Percentiles rank a stretch among this genome's conserved stretches.
These are phyloP conservation scores for Gnaphalium uliginosum DNA, from an alignment of 129 eudicot genomes.

Conservation along the genomic window DNA sequence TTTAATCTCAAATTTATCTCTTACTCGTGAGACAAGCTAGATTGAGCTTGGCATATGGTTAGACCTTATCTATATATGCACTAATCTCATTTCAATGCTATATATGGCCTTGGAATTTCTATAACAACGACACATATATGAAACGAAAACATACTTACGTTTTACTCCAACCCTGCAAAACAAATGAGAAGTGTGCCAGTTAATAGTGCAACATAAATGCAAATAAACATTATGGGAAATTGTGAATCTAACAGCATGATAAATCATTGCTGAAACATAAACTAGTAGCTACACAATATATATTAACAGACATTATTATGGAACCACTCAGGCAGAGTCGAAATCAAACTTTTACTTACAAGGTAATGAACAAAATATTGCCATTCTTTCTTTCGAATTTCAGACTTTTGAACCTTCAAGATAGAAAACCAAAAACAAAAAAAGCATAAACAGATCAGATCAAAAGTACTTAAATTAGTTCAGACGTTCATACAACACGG, in stretches of 20 bases:
- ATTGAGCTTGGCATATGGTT: background rate
- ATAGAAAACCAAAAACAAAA: constrained; percentile 10
- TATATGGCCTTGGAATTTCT: constrained; percentile 14
- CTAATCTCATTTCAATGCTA: constrained; percentile 8
- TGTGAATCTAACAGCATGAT: constrained; percentile 7
- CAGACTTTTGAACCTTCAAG: constrained; percentile 80
- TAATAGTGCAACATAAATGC: constrained; percentile 16
- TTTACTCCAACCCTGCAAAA: constrained; percentile 96
- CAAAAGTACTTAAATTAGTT: constrained; percentile 15
- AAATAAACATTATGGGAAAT: constrained; percentile 9
- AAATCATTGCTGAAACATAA: constrained; percentile 14
- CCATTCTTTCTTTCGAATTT: constrained; percentile 62
- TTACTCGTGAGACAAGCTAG: background rate
- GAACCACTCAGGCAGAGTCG: background rate
- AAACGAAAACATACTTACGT: constrained; percentile 55
- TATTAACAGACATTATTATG: constrained; percentile 1
- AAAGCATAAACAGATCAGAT: constrained; percentile 23
- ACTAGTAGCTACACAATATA: background rate
- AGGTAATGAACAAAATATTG: constrained; percentile 86
- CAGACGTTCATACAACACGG: background rate
- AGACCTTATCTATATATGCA: background rate
- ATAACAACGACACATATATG: background rate
- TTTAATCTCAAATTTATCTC: background rate
- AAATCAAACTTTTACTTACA: constrained; percentile 52
- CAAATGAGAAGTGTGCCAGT: constrained; percentile 4